These are phyloP conservation scores for Cladobotryum mycophilum DNA, from an alignment of 2,329 filamentous ascomycete species.

Conservation along the genomic window DNA sequence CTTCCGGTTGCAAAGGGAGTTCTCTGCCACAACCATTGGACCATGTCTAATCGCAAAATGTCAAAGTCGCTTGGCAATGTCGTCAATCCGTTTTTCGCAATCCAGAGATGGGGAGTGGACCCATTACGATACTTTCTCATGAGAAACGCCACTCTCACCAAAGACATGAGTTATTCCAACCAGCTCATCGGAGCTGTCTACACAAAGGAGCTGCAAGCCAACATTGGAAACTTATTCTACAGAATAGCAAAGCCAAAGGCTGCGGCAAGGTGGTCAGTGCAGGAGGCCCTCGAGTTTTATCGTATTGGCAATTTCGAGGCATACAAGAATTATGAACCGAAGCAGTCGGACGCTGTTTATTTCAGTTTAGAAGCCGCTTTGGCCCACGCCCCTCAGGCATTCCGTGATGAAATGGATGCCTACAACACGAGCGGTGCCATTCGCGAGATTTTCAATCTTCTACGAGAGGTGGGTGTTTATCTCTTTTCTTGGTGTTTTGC, in stretches of 20 bases:
- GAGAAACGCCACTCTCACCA: constrained; percentile 66
- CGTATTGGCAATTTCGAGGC: constrained; percentile 20
- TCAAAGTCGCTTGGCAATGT: constrained; percentile 93
- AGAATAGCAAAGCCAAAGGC: constrained; percentile 62
- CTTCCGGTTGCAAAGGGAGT: constrained; percentile 73
- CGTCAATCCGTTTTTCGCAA: constrained; percentile 86
- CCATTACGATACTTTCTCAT: constrained; percentile 85
- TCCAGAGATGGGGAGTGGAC: constrained; percentile 84
- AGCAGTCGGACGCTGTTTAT: constrained; percentile 7
- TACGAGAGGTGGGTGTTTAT: constrained; percentile 46
- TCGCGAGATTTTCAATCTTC: constrained; percentile 54
- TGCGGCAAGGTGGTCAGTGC: constrained; percentile 53
- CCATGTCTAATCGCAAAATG: constrained; percentile 87
- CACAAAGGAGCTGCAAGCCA: constrained; percentile 68
- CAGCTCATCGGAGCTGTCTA: constrained; percentile 67
- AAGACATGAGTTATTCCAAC: constrained; percentile 85
- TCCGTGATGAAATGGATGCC: constrained; percentile 53
- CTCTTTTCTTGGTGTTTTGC: neutral
- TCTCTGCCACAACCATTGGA: constrained; percentile 92
- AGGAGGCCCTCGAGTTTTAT: constrained; percentile 43
- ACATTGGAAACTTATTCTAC: constrained; percentile 73
- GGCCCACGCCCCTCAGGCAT: constrained; percentile 14
- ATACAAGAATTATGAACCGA: too few relatives aligned
- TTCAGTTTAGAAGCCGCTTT: constrained; percentile 23
- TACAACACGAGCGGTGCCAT: constrained; percentile 62